Evolutionary conservation across 139 green algal genomes (phyloP).

Genomic region (Auxenochlorella pyrenoidosa): DNA sequence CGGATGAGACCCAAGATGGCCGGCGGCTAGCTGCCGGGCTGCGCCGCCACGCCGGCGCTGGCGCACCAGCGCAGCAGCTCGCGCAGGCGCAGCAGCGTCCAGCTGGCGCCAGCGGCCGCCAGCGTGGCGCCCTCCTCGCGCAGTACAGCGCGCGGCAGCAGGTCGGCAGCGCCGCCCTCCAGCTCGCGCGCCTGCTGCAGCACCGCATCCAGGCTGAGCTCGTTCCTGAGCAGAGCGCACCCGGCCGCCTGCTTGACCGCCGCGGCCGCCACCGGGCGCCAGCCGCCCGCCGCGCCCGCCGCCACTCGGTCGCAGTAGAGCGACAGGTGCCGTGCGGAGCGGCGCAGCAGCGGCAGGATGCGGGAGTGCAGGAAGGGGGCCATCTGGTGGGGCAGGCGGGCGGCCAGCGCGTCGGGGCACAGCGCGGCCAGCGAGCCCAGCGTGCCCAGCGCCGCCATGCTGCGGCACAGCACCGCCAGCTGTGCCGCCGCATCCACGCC

Average conservation of each 20-base stretch:
- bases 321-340: conserved; percentile 7
- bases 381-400: conserved; percentile 9
- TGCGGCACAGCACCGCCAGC: conserved; percentile 20
- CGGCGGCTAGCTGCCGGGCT: background rate
- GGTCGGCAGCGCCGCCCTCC: background rate
- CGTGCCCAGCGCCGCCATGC: conserved; percentile 27
- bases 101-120: background rate
- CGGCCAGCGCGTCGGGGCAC: background rate
- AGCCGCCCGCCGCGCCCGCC: background rate
- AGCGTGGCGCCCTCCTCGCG: conserved; percentile 9
- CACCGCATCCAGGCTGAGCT: conserved; percentile 31
- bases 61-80: conserved; percentile 30
- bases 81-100: conserved; percentile 41
- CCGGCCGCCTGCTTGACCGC: conserved; percentile 19
- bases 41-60: background rate
- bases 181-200: conserved; percentile 16
- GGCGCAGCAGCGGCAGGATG: conserved; percentile 13
- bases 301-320: conserved; percentile 4
- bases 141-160: conserved; percentile 25
- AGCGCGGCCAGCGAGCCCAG: conserved; percentile 16
- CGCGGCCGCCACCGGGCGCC: conserved; percentile 6
- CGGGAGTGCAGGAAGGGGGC: background rate
- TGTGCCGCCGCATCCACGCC: background rate
- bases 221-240: background rate
- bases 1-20: too few species aligned